Evolutionary conservation across 257 asterid species (phyloP), one percentile per base, ranked within the genome.

Genomic region (Lantana camara): DNA sequence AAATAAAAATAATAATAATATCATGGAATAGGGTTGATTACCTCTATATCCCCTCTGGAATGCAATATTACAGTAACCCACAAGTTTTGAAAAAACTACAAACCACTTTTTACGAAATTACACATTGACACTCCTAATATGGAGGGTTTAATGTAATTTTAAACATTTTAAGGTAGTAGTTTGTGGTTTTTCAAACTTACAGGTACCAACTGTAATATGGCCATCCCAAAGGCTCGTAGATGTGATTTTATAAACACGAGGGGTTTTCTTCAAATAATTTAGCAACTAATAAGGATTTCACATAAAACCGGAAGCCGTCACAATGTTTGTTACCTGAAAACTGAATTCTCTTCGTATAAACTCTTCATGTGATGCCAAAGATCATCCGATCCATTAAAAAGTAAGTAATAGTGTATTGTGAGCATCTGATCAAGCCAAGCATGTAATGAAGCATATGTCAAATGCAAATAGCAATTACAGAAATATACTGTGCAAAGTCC

Each of bases 321-420:
- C 29, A 42, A 46, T 29, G 60, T 30, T 66, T 41, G 15, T 40
- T 81, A 94, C 99, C 97, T 87, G 86, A 90, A 83, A 69, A 74
- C 71, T 23, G 99, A 88, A 59, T 66, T 24, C 62, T 59, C 90
- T 57, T 79, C 72, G 50, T 94, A 93, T 52, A 93, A 72, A 55
- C 83, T 82, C 88, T 73, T 85, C 60, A 78, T 73, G 77, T 94
- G 95, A 66, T 82, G 96, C 99, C 99, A 90, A 64, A 94, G 91
- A 71, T 88, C 95, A 40, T 90, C 88, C 3, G 95, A 64, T 59
- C 99, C 99, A 20, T 94, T 94, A 57, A 90, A 87, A 46, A 94
- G 97, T 35, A 90, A 67, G 84, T 94, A 94, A 76, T 94, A 94
- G 76, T 94, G 99, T 77, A 94, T 89, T 14, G 96, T 75, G 79